Conservation (phyloP, 805 yeast species). For the Candida coleopterorum region DNA sequence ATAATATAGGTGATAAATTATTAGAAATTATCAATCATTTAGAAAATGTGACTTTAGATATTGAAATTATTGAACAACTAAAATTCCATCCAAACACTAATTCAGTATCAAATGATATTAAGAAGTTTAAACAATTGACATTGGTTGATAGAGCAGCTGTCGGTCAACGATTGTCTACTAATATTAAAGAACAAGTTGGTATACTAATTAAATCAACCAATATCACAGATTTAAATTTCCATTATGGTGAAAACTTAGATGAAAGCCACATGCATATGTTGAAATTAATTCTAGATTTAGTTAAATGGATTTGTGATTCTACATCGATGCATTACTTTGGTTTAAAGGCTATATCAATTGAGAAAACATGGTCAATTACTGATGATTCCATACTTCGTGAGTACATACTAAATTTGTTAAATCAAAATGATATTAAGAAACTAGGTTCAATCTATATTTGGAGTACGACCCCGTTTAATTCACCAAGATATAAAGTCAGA, state of each 20-base stretch:
- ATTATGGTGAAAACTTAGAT: constrained; percentile 26
- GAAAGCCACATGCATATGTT: constrained; percentile 22
- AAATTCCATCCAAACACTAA: constrained; percentile 8
- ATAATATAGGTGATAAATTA: constrained; percentile 4
- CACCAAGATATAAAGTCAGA: constrained; percentile 16
- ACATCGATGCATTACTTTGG: constrained; percentile 7
- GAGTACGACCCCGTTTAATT: constrained; percentile 16
- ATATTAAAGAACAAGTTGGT: constrained; percentile 11
- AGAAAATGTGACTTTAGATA: constrained; percentile 3
- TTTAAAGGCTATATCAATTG: constrained; percentile 13
- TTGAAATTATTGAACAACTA: constrained; percentile 4
- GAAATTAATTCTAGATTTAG: constrained; percentile 15
- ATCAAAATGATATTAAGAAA: not conserved
- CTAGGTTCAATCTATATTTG: constrained; percentile 11
- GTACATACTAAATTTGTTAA: constrained; percentile 7
- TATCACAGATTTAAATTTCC: constrained; percentile 14
- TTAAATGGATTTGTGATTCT: constrained; percentile 3
- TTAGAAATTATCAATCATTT: not conserved
- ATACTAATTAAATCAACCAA: constrained; percentile 9
- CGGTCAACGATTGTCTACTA: constrained; percentile 11
- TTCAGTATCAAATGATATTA: not conserved
- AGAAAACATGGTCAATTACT: constrained; percentile 28
- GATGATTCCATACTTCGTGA: constrained; percentile 23
- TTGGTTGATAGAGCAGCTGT: constrained; percentile 20
- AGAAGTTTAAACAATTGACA: constrained; percentile 11